A percentile compares a stretch with the other conserved stretches of the same genome.
phyloP scores from a whole-genome alignment of 495 filamentous ascomycete genomes.

The Durotheca rogersii region DNA sequence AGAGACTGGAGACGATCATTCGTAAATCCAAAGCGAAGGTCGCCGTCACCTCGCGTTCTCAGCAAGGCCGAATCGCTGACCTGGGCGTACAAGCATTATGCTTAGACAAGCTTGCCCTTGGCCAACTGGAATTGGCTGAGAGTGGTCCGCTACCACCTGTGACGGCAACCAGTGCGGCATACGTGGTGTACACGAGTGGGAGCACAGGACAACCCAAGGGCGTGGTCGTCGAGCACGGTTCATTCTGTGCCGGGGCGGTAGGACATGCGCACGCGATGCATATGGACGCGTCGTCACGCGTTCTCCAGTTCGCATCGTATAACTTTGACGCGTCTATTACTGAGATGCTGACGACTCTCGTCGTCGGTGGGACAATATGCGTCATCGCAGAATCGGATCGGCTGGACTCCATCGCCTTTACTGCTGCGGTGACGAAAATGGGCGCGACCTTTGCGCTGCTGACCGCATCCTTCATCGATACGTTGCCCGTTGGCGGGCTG shows the following conservation, averaged over 20 bases:
- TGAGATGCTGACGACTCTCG: conserved; percentile 49
- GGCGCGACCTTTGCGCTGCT: too few species aligned
- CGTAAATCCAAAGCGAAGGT: conserved; percentile 8
- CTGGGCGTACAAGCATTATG: background rate
- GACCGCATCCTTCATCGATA: too few species aligned
- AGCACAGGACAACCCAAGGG: conserved; percentile 35
- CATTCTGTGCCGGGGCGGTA: conserved; percentile 36
- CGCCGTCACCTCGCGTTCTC: too few species aligned
- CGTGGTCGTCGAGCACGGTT: conserved; percentile 49
- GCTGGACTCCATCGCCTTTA: too few species aligned
- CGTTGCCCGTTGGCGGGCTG: too few species aligned
- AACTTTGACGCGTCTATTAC: conserved; percentile 52
- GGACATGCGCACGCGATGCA: conserved; percentile 36
- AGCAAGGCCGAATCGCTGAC: too few species aligned
- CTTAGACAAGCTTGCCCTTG: conserved; percentile 41
- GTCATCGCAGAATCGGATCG: conserved; percentile 41
- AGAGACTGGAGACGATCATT: conserved; percentile 3
- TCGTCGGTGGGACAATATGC: conserved; percentile 51
- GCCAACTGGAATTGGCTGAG: too few species aligned
- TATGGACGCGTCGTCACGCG: conserved; percentile 39
- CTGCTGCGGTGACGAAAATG: too few species aligned
- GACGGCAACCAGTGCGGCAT: conserved; percentile 53
- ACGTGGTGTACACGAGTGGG: conserved; percentile 37
- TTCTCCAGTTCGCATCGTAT: conserved; percentile 56
- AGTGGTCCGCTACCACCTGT: too few species aligned